Percentiles rank a stretch among this genome's conserved stretches.
These are phyloP conservation scores for Globisporangium nagaii DNA, from an alignment of 352 stramenopile species.

Conservation along the genomic window DNA sequence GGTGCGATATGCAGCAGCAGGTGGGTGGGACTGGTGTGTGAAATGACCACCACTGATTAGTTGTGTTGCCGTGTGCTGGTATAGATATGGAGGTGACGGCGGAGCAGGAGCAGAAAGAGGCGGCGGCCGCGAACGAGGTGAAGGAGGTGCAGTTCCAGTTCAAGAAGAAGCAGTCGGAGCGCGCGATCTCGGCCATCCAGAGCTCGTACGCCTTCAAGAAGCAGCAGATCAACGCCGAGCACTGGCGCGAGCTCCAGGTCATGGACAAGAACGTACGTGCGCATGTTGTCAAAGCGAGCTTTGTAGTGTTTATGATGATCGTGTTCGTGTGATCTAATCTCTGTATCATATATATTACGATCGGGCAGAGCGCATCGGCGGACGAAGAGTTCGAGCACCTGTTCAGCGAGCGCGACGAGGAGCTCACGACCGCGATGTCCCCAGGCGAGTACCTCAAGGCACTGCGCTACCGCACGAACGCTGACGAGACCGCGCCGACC, in stretches of 20 bases:
- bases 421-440: slow-evolving; percentile 64
- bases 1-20: not conserved
- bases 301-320: too few species aligned
- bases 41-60: too few species aligned
- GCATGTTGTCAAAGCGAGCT: not conserved
- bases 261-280: slow-evolving; percentile 57
- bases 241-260: slow-evolving; percentile 71
- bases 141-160: slow-evolving; percentile 87
- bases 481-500: slow-evolving; percentile 16
- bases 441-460: slow-evolving; percentile 67
- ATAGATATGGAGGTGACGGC: slow-evolving; percentile 34
- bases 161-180: slow-evolving; percentile 83
- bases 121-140: slow-evolving; percentile 38
- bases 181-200: slow-evolving; percentile 69
- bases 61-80: not conserved
- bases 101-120: slow-evolving; percentile 43
- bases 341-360: too few species aligned
- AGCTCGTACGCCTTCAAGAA: slow-evolving; percentile 85
- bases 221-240: slow-evolving; percentile 73
- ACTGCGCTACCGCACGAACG: slow-evolving; percentile 56
- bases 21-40: too few species aligned
- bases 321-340: too few species aligned
- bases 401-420: slow-evolving; percentile 79
- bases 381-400: slow-evolving; percentile 79
- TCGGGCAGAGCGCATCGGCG: slow-evolving; percentile 16